A percentile compares a stretch with the other conserved stretches of the same genome.
Evolutionary conservation across 1,139 yeast genomes (phyloP).

Genomic region (Candida sp.): DNA sequence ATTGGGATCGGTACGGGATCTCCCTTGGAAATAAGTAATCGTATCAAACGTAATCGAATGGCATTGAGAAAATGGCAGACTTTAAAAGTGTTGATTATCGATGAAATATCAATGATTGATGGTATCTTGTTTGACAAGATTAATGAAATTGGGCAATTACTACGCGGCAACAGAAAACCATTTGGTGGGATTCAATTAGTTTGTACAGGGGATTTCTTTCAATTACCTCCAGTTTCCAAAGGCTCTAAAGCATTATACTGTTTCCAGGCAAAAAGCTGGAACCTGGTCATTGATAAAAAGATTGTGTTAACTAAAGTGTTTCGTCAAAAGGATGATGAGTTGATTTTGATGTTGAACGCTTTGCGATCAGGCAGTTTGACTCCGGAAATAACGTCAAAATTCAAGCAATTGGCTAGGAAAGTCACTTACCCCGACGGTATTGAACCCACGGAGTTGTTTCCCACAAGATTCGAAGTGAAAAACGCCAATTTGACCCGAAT

Average conservation of each 20-base stretch:
- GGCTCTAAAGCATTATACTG: slow-evolving; percentile 41
- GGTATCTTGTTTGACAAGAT: slow-evolving; percentile 64
- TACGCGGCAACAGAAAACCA: slow-evolving; percentile 45
- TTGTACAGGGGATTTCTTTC: slow-evolving; percentile 82
- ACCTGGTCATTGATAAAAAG: slow-evolving; percentile 47
- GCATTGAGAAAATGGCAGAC: slow-evolving; percentile 54
- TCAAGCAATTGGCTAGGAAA: slow-evolving; percentile 47
- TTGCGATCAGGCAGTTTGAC: slow-evolving; percentile 64
- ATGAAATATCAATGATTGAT: slow-evolving; percentile 84
- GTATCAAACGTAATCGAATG: slow-evolving; percentile 43
- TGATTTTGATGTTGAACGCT: slow-evolving; percentile 72
- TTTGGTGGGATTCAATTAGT: slow-evolving; percentile 85
- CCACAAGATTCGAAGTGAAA: slow-evolving; percentile 74
- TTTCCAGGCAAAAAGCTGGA: slow-evolving; percentile 61
- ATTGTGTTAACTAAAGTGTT: slow-evolving; percentile 62
- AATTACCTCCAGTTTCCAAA: slow-evolving; percentile 75
- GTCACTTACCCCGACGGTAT: slow-evolving; percentile 69
- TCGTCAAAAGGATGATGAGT: slow-evolving; percentile 64
- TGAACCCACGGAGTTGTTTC: slow-evolving; percentile 76
- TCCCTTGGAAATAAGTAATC: slow-evolving; percentile 38
- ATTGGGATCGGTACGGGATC: slow-evolving; percentile 67
- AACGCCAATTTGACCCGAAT: slow-evolving; percentile 60
- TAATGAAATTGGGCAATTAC: slow-evolving; percentile 53
- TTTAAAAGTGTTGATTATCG: slow-evolving; percentile 66
- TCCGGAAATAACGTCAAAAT: slow-evolving; percentile 39